Base-by-base conservation (phyloP, 495 filamentous ascomycete species). In the Aspergillus homomorphus region DNA sequence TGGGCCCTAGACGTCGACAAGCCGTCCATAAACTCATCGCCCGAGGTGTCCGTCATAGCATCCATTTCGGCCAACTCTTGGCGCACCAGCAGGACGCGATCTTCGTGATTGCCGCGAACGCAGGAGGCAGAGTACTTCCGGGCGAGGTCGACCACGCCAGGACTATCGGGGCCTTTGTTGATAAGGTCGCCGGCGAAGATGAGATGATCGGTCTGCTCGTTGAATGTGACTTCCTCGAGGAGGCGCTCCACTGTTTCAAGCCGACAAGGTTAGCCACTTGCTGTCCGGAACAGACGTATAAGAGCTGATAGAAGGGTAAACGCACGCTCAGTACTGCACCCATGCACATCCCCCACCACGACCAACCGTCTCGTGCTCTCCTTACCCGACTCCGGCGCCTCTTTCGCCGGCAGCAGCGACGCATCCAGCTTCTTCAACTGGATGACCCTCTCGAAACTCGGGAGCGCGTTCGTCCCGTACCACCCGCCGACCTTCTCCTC, bases 81-180 rank as follows among this genome's bases (percentile, higher is more conserved):
- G 15, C 80, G 72, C 14, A 80, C 67, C 5, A 83, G 74, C 19
- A 96, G 76, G 14, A 96, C 79, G 10, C 85, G 80, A 65, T 98
- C 91, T 66, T 98, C 94, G 71, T 97, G 92, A 73, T 98, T 98
- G 15, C 94, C 94, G 23, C 94, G 85, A 1, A 97, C 91, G 56
- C 83, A 89, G 28, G 85, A 87, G 3, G 93, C 93, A 16, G 79
- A 80, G 23, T 89, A 70, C 15, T 78, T 67, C 57, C 87, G 85
- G 12, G 86, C 89, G 16, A 91, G 72, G 55, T 90, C 83, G 26
- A 98, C 78, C 0, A 96, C 91, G 26, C 89, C 90, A 1, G 74
- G 51, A 55, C 89, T 92, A 66, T 96, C 86, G 10, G 93, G 93
- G 8, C 94, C 94, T 70, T 96, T 96, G 62, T 87, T 84, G 62